phyloP scores from a whole-genome alignment of 176 grass and related monocot genomes.

The Raddia guianensis region DNA sequence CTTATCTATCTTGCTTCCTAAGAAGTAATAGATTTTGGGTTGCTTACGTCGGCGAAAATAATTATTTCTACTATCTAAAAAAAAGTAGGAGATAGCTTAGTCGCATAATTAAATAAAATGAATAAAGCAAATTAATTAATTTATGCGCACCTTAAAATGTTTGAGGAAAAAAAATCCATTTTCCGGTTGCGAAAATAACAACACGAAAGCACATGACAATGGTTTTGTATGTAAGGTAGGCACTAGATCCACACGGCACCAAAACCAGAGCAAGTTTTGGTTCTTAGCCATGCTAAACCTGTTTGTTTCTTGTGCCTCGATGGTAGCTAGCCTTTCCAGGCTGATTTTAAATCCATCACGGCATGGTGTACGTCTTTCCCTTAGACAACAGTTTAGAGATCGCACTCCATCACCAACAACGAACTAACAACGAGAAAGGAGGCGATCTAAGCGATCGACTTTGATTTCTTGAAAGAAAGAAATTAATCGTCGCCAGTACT shows the following conservation, averaged over 20 bases:
- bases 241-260: too few relatives aligned
- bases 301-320: constrained; percentile 19
- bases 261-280: background rate
- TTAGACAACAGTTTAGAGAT: background rate
- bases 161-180: too few relatives aligned
- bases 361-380: background rate
- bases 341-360: background rate
- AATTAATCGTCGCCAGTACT: background rate
- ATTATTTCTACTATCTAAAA: too few relatives aligned
- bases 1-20: too few relatives aligned
- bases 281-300: background rate
- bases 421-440: constrained; percentile 15
- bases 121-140: too few relatives aligned
- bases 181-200: background rate
- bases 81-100: too few relatives aligned
- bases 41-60: too few relatives aligned
- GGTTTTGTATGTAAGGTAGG: background rate
- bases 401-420: background rate
- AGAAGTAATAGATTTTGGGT: too few relatives aligned
- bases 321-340: background rate
- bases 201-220: background rate
- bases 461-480: constrained; percentile 10
- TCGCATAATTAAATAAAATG: too few relatives aligned
- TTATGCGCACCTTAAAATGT: too few relatives aligned
- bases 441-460: background rate